Evolutionary conservation across 495 filamentous ascomycete genomes (phyloP), one percentile per base, ranked within the genome.

Genomic region (Stereocaulon alpinum): DNA sequence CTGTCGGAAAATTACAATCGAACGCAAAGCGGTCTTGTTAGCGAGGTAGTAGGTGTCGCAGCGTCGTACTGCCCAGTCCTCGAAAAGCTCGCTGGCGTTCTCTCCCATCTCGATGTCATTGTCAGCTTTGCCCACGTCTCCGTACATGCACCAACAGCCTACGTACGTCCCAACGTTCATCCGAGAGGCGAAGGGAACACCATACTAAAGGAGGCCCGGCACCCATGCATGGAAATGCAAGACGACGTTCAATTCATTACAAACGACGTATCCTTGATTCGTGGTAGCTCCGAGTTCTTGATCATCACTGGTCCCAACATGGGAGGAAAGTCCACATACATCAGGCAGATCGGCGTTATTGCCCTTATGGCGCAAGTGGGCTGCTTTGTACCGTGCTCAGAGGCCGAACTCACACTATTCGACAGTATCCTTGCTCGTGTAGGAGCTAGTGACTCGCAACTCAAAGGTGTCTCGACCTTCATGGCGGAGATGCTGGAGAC

Each of bases 401-500:
- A 90, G 61, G 92, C 93, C 18, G 91, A 96, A 66, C 74, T 99
- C 55, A 95, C 90, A 27, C 89, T 99, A 59, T 99, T 97, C 71
- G 93, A 99, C 73, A 94, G 89, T 68, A 96, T 99, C 59, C 89
- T 99, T 40, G 94, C 93, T 10, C 86, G 93, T 63, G 93, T 99
- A 4, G 93, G 93, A 54, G 93, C 93, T 5, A 91, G 86, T 68
- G 93, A 99, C 71, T 91, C 87, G 7, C 93, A 97, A 69, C 82
- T 99, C 41, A 99, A 99, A 73, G 93, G 93, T 40, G 94, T 99
- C 9, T 95, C 89, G 43, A 99, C 93, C 0, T 99, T 99, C 77
- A 99, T 99, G 94, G 94, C 94, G 0, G 93, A 99, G 75, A 99
- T 99, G 93, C 80, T 99, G 29, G 93, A 99, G 68, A 99, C 93